Percentiles rank a stretch among this genome's conserved stretches.
These are phyloP conservation scores for Colletotrichum navitas DNA, from an alignment of 2,329 filamentous ascomycete species.

Conservation along the genomic window DNA sequence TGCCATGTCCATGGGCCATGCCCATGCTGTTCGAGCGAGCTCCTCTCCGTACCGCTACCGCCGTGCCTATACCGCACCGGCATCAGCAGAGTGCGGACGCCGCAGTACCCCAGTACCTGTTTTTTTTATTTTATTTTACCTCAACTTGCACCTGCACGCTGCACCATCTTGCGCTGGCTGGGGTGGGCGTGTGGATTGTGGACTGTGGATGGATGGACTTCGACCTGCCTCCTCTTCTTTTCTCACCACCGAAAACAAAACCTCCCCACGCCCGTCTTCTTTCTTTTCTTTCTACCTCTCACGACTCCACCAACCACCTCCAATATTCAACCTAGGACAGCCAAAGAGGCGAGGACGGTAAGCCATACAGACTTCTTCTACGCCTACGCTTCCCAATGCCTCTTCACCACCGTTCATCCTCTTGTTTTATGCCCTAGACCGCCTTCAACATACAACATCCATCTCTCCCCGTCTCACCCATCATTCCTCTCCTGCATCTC, in stretches of 20 bases:
- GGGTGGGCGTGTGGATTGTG: slow-evolving; percentile 29
- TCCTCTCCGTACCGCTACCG: slow-evolving; percentile 34
- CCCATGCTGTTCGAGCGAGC: slow-evolving; percentile 18
- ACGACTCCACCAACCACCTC: slow-evolving; percentile 53
- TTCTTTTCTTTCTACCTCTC: slow-evolving; percentile 49
- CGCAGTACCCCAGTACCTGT: slow-evolving; percentile 36
- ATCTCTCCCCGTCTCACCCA: slow-evolving; percentile 13
- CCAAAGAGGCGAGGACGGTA: slow-evolving; percentile 44
- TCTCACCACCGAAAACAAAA: slow-evolving; percentile 45
- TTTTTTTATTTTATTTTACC: background rate
- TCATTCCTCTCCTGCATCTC: slow-evolving; percentile 29
- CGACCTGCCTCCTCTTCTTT: slow-evolving; percentile 44
- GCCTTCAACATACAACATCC: background rate
- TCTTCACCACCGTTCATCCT: slow-evolving; percentile 31
- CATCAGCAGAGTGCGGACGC: slow-evolving; percentile 31
- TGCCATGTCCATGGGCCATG: slow-evolving; percentile 17
- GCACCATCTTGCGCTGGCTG: slow-evolving; percentile 33
- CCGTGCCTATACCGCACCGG: slow-evolving; percentile 16
- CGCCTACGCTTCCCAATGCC: slow-evolving; percentile 32
- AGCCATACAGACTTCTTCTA: slow-evolving; percentile 37
- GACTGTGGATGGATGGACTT: slow-evolving; percentile 36
- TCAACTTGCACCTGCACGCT: slow-evolving; percentile 24
- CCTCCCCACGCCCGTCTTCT: slow-evolving; percentile 43
- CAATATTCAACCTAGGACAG: slow-evolving; percentile 43
- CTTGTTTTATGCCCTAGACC: slow-evolving; percentile 18